A percentile compares a stretch with the other conserved stretches of the same genome.
Conservation (phyloP, 2,329 filamentous ascomycete genomes). For the Orbilia oligospora region DNA sequence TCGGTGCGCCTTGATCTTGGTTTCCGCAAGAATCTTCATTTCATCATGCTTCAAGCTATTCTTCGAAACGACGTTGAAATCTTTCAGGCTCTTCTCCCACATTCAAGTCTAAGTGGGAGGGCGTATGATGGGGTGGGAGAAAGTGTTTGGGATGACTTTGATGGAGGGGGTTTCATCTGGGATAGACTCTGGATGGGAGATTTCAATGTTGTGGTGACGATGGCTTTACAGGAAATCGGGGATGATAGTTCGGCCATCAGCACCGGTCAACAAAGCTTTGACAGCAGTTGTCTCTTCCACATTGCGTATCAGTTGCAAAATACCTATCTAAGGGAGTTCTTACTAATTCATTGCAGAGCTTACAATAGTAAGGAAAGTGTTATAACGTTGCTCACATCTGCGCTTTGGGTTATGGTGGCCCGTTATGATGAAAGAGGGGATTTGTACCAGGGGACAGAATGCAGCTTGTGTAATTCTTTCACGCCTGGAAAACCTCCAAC, state of each 20-base stretch:
- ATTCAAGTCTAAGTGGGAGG: neutral
- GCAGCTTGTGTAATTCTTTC: too few relatives aligned
- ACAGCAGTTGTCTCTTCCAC: neutral
- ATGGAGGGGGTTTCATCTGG: neutral
- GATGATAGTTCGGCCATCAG: too few relatives aligned
- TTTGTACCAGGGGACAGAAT: too few relatives aligned
- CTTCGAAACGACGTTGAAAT: conserved; percentile 1
- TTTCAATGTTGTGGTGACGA: neutral
- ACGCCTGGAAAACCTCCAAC: too few relatives aligned
- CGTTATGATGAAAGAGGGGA: too few relatives aligned
- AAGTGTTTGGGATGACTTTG: neutral
- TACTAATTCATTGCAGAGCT: neutral
- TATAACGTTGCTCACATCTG: too few relatives aligned
- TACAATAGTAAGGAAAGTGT: too few relatives aligned
- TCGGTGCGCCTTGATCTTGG: neutral
- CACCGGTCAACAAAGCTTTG: too few relatives aligned
- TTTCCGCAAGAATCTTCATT: neutral
- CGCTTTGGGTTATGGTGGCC: too few relatives aligned
- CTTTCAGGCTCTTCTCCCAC: neutral
- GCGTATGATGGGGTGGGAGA: neutral
- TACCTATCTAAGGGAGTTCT: neutral
- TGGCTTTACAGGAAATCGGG: neutral
- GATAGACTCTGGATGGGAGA: neutral
- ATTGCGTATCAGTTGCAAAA: neutral
- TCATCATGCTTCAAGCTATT: neutral